Evolutionary conservation across 1,284 basidiomycete genomes (phyloP).

Genomic region (Pulchroboletus neoregius): DNA sequence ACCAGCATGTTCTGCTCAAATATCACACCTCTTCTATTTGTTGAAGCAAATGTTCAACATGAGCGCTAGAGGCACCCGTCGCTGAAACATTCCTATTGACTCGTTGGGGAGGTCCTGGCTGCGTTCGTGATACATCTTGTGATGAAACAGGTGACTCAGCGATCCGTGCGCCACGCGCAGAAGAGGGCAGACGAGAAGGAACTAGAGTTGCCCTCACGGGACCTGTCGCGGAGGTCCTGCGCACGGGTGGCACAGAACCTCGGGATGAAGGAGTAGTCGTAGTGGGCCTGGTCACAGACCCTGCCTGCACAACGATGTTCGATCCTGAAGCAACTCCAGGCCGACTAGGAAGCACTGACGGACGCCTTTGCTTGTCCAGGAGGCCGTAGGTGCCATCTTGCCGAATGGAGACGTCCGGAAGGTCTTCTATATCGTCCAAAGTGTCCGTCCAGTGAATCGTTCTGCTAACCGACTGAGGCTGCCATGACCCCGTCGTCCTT

Average conservation of each 20-base stretch:
- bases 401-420: slow-evolving; percentile 56
- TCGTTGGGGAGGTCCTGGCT: slow-evolving; percentile 13
- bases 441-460: slow-evolving; percentile 19
- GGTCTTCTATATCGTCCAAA: slow-evolving; percentile 43
- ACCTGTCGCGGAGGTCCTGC: slow-evolving; percentile 11
- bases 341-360: slow-evolving; percentile 12
- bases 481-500: slow-evolving; percentile 43
- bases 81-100: slow-evolving; percentile 10
- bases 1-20: slow-evolving; percentile 8
- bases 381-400: slow-evolving; percentile 38
- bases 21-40: slow-evolving; percentile 47
- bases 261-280: slow-evolving; percentile 11
- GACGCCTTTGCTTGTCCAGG: slow-evolving; percentile 25
- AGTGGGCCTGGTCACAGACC: slow-evolving; percentile 4
- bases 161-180: slow-evolving; percentile 13
- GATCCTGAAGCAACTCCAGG: slow-evolving; percentile 7
- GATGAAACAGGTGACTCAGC: slow-evolving; percentile 22
- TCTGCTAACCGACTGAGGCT: slow-evolving; percentile 7
- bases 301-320: slow-evolving; percentile 3
- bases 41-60: slow-evolving; percentile 35
- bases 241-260: slow-evolving; percentile 11
- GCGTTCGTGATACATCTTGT: slow-evolving; percentile 19
- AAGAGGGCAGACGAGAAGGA: slow-evolving; percentile 16
- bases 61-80: not conserved
- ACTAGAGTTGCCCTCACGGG: slow-evolving; percentile 11